These are phyloP conservation scores for Dothistroma septosporum DNA, from an alignment of 2,329 filamentous ascomycete genomes.

Conservation along the genomic window DNA sequence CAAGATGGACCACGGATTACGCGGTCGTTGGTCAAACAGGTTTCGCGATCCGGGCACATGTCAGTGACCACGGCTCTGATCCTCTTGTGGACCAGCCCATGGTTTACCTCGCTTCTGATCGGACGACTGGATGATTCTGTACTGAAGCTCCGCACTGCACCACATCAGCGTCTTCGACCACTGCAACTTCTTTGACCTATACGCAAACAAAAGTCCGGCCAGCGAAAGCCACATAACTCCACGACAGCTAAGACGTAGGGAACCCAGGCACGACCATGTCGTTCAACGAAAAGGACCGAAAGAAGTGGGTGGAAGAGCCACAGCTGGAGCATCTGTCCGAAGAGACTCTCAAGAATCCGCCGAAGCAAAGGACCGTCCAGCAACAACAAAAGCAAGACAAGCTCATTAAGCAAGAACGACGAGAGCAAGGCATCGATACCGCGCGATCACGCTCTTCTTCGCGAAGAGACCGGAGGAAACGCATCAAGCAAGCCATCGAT, in stretches of 20 bases:
- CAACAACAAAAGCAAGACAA: constrained; percentile 47
- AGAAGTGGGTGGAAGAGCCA: constrained; percentile 26
- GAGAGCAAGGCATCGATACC: constrained; percentile 35
- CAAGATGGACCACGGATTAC: constrained; percentile 5
- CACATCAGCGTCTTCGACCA: not conserved
- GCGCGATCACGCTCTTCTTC: constrained; percentile 47
- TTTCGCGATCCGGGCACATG: constrained; percentile 10
- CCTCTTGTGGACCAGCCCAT: not conserved
- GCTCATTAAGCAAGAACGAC: constrained; percentile 32
- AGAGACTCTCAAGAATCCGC: constrained; percentile 25
- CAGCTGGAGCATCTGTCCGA: constrained; percentile 25
- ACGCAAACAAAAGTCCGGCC: not conserved
- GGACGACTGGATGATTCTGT: not conserved
- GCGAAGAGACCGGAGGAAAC: constrained; percentile 45
- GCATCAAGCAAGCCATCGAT: constrained; percentile 43
- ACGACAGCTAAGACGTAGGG: not conserved
- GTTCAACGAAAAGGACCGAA: constrained; percentile 23
- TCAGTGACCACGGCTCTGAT: constrained; percentile 1
- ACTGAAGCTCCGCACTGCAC: not conserved
- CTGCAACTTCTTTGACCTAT: not conserved
- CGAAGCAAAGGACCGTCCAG: constrained; percentile 39
- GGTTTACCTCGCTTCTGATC: constrained; percentile 1
- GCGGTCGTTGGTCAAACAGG: constrained; percentile 21
- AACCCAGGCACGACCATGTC: constrained; percentile 10
- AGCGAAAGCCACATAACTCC: not conserved